A percentile compares a stretch with the other conserved stretches of the same genome.
phyloP scores from a whole-genome alignment of 176 grass and related monocot species.

The Juncus effusus region DNA sequence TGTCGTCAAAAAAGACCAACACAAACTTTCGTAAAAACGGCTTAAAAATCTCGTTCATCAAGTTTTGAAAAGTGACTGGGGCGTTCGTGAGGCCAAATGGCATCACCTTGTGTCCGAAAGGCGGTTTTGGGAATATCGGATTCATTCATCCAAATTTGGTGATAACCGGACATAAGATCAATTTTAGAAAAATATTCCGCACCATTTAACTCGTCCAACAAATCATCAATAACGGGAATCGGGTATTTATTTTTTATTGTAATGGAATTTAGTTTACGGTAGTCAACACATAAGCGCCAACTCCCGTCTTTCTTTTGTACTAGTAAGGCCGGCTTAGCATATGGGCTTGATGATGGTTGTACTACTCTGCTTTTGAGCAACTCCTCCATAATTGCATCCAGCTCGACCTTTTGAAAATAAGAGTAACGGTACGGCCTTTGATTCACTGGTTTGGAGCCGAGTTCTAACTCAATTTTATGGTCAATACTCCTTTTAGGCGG shows the following conservation, averaged over 20 bases:
- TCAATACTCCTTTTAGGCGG: neutral
- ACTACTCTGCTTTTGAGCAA: neutral
- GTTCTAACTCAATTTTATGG: neutral
- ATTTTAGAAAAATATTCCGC: neutral
- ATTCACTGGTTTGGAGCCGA: neutral
- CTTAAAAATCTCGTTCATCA: constrained; percentile 11
- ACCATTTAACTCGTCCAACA: neutral
- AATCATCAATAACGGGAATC: constrained; percentile 12
- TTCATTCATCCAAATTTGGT: constrained; percentile 6
- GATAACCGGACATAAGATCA: neutral
- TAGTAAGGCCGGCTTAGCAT: neutral
- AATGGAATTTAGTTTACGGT: neutral
- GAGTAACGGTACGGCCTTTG: neutral
- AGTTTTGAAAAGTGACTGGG: neutral
- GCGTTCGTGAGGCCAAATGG: constrained; percentile 2
- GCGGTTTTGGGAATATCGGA: neutral
- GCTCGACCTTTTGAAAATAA: neutral
- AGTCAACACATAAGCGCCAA: constrained; percentile 17
- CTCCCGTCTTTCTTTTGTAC: constrained; percentile 4
- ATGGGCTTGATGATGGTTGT: neutral
- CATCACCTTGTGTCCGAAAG: neutral
- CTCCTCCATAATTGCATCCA: neutral
- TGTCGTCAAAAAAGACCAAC: constrained; percentile 15
- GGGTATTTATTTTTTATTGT: constrained; percentile 10
- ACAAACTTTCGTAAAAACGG: neutral